Evolutionary conservation across 2,329 filamentous ascomycete species (phyloP).

Genomic region (Akanthomyces lecanii): DNA sequence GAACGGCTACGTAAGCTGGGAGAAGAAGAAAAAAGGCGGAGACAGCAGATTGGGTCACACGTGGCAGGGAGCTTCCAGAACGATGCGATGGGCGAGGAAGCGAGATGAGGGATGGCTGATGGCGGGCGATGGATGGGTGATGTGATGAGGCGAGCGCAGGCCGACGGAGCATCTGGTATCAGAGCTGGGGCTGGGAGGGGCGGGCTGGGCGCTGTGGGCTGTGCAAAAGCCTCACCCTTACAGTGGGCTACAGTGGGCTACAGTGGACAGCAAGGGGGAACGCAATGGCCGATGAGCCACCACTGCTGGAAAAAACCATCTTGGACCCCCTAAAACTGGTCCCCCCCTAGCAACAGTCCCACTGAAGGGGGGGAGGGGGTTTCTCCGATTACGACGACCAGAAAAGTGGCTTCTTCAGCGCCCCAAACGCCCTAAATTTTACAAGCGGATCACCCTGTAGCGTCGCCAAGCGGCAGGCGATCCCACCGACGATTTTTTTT

Average conservation of each 20-base stretch:
- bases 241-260: neutral
- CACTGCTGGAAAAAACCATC: too few species aligned
- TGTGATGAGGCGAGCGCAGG: neutral
- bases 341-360: neutral
- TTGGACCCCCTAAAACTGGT: too few species aligned
- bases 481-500: neutral
- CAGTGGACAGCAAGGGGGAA: neutral
- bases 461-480: neutral
- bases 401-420: neutral
- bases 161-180: neutral
- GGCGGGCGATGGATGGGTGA: neutral
- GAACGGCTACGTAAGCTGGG: neutral
- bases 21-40: neutral
- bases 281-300: too few species aligned
- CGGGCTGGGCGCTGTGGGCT: too few species aligned
- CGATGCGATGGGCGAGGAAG: neutral
- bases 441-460: neutral
- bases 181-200: neutral
- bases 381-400: neutral
- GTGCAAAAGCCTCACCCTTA: too few species aligned
- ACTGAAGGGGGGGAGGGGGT: neutral
- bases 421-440: neutral
- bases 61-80: conserved; percentile 12
- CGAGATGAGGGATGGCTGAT: neutral
- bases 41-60: conserved; percentile 5